Conservation (phyloP, 371 early-diverging fungal species). For the Syncephalastrum contaminatum region DNA sequence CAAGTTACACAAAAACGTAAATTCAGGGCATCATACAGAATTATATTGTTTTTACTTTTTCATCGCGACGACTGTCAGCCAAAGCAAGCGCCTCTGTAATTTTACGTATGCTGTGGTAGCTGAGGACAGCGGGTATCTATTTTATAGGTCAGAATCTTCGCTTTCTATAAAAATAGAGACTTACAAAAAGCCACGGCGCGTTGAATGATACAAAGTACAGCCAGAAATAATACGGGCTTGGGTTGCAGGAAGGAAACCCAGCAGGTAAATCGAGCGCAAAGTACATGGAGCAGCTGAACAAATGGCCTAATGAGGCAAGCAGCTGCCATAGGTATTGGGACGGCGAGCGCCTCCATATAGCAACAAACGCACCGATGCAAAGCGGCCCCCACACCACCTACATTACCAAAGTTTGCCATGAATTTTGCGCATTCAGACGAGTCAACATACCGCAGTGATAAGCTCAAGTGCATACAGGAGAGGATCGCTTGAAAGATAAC, state of each 20-base stretch:
- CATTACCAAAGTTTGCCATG: slow-evolving; percentile 7
- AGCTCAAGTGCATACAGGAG: slow-evolving; percentile 81
- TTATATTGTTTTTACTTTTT: too few species aligned
- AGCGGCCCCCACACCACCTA: slow-evolving; percentile 79
- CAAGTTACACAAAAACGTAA: too few species aligned
- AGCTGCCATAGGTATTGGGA: slow-evolving; percentile 71
- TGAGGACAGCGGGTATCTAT: too few species aligned
- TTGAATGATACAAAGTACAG: slow-evolving; percentile 45
- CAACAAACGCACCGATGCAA: slow-evolving; percentile 63
- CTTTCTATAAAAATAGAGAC: neutral
- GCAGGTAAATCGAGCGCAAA: slow-evolving; percentile 35
- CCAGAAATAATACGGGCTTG: slow-evolving; percentile 44
- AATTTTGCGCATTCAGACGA: neutral
- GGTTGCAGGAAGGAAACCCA: slow-evolving; percentile 32
- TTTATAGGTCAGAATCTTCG: too few species aligned
- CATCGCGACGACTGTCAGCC: too few species aligned
- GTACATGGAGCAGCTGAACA: slow-evolving; percentile 36
- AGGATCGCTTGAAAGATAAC: slow-evolving; percentile 81
- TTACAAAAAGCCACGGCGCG: slow-evolving; percentile 43
- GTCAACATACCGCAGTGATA: slow-evolving; percentile 78
- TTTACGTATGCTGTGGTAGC: too few species aligned
- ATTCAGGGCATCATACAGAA: too few species aligned
- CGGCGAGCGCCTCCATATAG: slow-evolving; percentile 59
- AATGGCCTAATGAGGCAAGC: slow-evolving; percentile 48
- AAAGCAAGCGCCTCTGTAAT: too few species aligned